These are phyloP conservation scores for Cylindricascospora bacillispora DNA, from an alignment of 1,139 yeast genomes.

Conservation along the genomic window DNA sequence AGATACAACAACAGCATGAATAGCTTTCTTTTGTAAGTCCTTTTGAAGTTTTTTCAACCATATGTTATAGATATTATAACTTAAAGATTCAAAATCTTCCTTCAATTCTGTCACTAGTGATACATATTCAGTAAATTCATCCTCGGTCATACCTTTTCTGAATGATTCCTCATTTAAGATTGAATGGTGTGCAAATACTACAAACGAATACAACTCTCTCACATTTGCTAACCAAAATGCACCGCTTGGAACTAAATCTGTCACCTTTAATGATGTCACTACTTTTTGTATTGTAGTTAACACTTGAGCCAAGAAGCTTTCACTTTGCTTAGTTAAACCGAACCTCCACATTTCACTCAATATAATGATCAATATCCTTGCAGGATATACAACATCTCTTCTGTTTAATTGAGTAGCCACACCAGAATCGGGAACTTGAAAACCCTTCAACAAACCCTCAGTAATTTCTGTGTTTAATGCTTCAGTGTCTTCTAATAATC, in stretches of 20 bases:
- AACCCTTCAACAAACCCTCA: slow-evolving; percentile 76
- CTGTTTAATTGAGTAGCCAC: slow-evolving; percentile 69
- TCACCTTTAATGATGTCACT: slow-evolving; percentile 61
- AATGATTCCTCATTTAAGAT: slow-evolving; percentile 73
- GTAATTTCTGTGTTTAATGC: slow-evolving; percentile 74
- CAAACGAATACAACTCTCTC: slow-evolving; percentile 90
- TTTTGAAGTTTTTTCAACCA: slow-evolving; percentile 97
- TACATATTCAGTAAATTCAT: slow-evolving; percentile 82
- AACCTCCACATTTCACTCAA: slow-evolving; percentile 98
- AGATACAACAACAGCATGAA: slow-evolving; percentile 85
- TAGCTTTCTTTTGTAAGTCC: slow-evolving; percentile 80
- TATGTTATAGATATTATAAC: slow-evolving; percentile 88
- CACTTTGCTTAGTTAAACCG: slow-evolving; percentile 86
- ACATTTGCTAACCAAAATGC: slow-evolving; percentile 98
- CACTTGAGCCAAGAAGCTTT: slow-evolving; percentile 81
- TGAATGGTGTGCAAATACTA: slow-evolving; percentile 84
- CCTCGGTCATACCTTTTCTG: slow-evolving; percentile 76
- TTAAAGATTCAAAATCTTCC: slow-evolving; percentile 86
- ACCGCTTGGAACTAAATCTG: slow-evolving; percentile 81
- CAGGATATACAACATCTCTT: slow-evolving; percentile 92
- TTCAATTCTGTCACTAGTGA: slow-evolving; percentile 83
- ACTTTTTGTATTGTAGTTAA: slow-evolving; percentile 77
- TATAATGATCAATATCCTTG: slow-evolving; percentile 83
- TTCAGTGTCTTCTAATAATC: slow-evolving; percentile 66
- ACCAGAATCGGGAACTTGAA: slow-evolving; percentile 81